These are phyloP conservation scores for Naganishia onofrii DNA, from an alignment of 768 basidiomycete genomes.

Conservation along the genomic window DNA sequence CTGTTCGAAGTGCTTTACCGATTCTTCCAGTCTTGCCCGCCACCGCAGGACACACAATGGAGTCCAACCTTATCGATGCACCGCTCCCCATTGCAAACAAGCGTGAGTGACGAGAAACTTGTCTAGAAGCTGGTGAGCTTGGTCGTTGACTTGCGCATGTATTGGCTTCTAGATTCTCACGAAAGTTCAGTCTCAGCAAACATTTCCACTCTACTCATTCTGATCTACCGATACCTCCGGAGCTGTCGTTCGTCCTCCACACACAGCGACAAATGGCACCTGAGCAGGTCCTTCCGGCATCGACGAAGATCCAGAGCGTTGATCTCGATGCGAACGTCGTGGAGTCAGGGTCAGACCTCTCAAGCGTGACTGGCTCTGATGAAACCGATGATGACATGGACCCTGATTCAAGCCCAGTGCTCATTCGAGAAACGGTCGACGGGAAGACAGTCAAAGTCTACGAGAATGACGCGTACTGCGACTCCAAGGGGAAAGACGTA, in stretches of 20 bases:
- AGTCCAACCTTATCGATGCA: constrained; percentile 52
- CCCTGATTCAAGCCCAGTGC: neutral
- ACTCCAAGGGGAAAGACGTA: neutral
- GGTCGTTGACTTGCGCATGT: neutral
- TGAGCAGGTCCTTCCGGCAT: neutral
- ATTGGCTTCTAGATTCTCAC: constrained; percentile 45
- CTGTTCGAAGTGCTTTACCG: constrained; percentile 53
- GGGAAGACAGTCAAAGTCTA: neutral
- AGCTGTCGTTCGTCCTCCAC: neutral
- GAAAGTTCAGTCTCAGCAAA: constrained; percentile 54
- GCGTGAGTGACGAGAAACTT: constrained; percentile 38
- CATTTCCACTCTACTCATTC: constrained; percentile 52
- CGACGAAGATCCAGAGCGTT: neutral
- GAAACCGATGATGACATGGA: neutral
- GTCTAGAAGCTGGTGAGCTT: neutral
- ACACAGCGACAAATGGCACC: neutral
- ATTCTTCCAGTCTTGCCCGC: constrained; percentile 52
- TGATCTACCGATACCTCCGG: neutral
- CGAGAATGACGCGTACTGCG: neutral
- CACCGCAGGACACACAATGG: constrained; percentile 53
- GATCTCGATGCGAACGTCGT: neutral
- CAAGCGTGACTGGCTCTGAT: neutral
- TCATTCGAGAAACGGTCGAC: neutral
- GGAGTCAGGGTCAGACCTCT: neutral
- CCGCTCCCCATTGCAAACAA: constrained; percentile 40